Conservation (phyloP, 2,329 filamentous ascomycete species). For the Colletotrichum lindemuthianum region DNA sequence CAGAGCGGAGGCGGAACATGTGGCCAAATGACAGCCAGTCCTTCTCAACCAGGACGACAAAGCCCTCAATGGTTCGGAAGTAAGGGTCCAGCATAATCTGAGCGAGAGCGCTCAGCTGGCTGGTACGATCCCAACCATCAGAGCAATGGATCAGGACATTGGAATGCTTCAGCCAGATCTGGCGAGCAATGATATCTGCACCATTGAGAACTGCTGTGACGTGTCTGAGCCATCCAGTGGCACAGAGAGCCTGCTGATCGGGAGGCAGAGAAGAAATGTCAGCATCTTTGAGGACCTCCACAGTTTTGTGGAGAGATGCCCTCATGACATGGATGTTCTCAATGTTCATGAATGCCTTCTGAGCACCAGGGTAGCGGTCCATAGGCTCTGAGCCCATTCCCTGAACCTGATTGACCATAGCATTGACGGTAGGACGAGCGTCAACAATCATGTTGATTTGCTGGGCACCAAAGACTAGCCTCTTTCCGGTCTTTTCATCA, state of each 20-base stretch:
- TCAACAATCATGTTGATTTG: constrained; percentile 96
- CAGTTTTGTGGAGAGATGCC: constrained; percentile 84
- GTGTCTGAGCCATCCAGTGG: constrained; percentile 92
- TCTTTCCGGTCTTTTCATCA: constrained; percentile 69
- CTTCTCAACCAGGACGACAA: constrained; percentile 94
- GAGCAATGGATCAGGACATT: constrained; percentile 98
- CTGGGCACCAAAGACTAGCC: constrained; percentile 87
- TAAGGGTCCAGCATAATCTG: constrained; percentile 97
- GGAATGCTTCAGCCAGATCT: constrained; percentile 91
- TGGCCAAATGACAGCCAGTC: constrained; percentile 98
- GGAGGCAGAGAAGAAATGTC: constrained; percentile 86
- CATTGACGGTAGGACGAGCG: constrained; percentile 92
- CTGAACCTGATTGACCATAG: constrained; percentile 91
- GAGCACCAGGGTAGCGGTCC: constrained; percentile 93
- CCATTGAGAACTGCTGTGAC: constrained; percentile 87
- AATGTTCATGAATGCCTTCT: constrained; percentile 92
- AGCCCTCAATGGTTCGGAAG: constrained; percentile 92
- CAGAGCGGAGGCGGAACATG: constrained; percentile 94
- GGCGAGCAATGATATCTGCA: constrained; percentile 82
- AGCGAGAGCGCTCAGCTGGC: constrained; percentile 89
- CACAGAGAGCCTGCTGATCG: constrained; percentile 81
- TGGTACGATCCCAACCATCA: constrained; percentile 97
- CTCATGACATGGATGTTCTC: constrained; percentile 99
- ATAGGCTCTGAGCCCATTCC: constrained; percentile 97
- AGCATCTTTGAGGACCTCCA: constrained; percentile 91